phyloP scores from a whole-genome alignment of 2,329 filamentous ascomycete genomes.

The Colletotrichum australisinense region DNA sequence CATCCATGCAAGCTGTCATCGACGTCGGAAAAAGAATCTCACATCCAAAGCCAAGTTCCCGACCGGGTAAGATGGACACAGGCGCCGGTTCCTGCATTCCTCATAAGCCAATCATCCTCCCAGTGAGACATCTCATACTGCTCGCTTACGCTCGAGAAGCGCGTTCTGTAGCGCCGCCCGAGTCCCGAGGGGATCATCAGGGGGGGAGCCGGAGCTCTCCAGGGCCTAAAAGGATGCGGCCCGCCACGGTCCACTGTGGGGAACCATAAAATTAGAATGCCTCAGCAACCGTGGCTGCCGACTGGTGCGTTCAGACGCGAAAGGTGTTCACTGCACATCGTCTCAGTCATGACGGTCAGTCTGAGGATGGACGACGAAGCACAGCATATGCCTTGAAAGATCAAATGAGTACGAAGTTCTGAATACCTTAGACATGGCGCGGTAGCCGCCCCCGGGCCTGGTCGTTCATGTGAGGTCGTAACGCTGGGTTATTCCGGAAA shows the following conservation, averaged over 20 bases:
- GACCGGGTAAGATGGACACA: neutral
- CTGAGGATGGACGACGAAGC: neutral
- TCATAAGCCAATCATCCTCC: neutral
- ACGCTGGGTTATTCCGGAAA: too few relatives aligned
- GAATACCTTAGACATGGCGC: neutral
- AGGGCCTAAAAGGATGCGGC: neutral
- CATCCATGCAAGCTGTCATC: neutral
- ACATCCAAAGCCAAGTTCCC: neutral
- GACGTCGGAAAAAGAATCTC: neutral
- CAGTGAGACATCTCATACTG: neutral
- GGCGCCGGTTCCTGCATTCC: conserved; percentile 3
- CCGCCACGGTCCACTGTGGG: conserved; percentile 9
- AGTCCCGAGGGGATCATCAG: neutral
- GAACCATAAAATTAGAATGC: conserved; percentile 12
- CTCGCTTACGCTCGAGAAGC: neutral
- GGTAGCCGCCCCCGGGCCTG: too few relatives aligned
- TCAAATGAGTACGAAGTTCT: neutral
- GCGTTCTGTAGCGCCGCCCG: neutral
- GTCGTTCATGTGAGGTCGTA: too few relatives aligned
- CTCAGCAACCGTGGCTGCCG: neutral
- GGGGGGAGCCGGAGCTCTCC: neutral
- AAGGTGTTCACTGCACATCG: too few relatives aligned
- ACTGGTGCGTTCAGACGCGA: neutral
- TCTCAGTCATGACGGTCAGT: too few relatives aligned
- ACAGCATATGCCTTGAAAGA: neutral